These are phyloP conservation scores for Aaosphaeria arxii DNA, from an alignment of 2,329 filamentous ascomycete species.

Conservation along the genomic window DNA sequence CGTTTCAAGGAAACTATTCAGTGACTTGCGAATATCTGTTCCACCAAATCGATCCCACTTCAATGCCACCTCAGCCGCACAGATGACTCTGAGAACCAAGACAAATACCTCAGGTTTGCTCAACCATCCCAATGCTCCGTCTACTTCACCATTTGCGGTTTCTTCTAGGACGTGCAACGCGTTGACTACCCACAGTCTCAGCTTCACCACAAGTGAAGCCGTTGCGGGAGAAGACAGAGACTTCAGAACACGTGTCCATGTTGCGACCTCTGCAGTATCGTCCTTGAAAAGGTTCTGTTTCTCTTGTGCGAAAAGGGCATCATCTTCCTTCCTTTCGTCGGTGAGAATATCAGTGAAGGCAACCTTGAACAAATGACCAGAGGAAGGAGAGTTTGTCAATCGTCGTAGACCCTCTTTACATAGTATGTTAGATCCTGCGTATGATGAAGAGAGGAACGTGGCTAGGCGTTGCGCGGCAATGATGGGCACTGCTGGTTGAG, in stretches of 20 bases:
- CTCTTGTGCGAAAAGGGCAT: conserved; percentile 78
- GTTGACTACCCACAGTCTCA: conserved; percentile 47
- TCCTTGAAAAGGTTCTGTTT: conserved; percentile 95
- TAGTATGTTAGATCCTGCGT: conserved; percentile 30
- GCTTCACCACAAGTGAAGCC: conserved; percentile 3
- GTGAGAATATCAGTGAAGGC: conserved; percentile 21
- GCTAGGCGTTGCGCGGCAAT: conserved; percentile 45
- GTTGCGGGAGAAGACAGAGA: conserved; percentile 21
- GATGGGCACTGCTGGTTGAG: conserved; percentile 45
- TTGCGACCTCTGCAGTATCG: conserved; percentile 66
- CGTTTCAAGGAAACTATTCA: conserved; percentile 23
- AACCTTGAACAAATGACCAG: not conserved
- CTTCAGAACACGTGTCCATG: conserved; percentile 62
- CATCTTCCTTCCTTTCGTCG: conserved; percentile 48
- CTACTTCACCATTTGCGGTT: conserved; percentile 39
- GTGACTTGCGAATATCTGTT: conserved; percentile 17
- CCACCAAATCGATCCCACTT: conserved; percentile 10
- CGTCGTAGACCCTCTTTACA: conserved; percentile 37
- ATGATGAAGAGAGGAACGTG: conserved; percentile 31
- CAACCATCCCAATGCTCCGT: conserved; percentile 71
- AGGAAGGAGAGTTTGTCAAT: conserved; percentile 29
- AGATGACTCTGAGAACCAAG: conserved; percentile 49
- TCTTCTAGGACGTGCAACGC: conserved; percentile 48
- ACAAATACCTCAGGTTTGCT: conserved; percentile 67
- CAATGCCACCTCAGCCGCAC: conserved; percentile 40